Evolutionary conservation across 352 stramenopile genomes (phyloP).

Genomic region (Globisporangium rhizosaccharum): DNA sequence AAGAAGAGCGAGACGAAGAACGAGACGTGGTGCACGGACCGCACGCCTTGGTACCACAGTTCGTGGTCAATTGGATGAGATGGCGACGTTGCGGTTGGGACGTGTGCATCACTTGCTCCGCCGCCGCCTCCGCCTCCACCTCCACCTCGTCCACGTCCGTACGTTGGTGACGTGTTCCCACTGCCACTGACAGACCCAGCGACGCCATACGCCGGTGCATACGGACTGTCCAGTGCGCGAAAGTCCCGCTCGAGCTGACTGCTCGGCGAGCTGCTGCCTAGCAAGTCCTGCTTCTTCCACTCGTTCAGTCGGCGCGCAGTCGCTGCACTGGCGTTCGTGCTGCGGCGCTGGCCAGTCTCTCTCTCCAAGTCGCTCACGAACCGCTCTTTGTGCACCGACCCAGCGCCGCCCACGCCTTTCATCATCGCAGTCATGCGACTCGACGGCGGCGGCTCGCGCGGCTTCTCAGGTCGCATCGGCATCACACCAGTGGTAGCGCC

Average conservation of each 20-base stretch:
- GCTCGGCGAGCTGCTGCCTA: conserved; percentile 18
- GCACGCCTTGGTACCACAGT: conserved; percentile 69
- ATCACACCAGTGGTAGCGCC: conserved; percentile 6
- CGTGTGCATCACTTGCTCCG: not conserved
- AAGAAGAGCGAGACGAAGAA: conserved; percentile 76
- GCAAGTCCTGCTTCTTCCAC: conserved; percentile 26
- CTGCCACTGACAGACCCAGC: not conserved
- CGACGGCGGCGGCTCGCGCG: conserved; percentile 17
- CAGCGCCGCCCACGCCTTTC: conserved; percentile 21
- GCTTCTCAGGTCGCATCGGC: conserved; percentile 52
- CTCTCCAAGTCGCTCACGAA: conserved; percentile 69
- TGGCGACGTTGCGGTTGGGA: not conserved
- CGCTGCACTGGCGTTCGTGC: conserved; percentile 6
- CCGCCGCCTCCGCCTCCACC: not conserved
- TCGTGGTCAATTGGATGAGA: conserved; percentile 32
- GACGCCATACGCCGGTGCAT: not conserved
- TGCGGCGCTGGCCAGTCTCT: conserved; percentile 61
- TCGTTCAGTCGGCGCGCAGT: conserved; percentile 26
- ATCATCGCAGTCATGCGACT: conserved; percentile 3
- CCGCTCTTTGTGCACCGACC: conserved; percentile 50
- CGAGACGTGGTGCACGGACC: conserved; percentile 47
- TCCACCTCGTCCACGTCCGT: conserved; percentile 2
- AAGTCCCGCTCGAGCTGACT: conserved; percentile 49
- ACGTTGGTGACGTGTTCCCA: conserved; percentile 8
- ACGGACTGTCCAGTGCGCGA: conserved; percentile 20